These are phyloP conservation scores for Clonostachys byssicola DNA, from an alignment of 2,329 filamentous ascomycete genomes.

Conservation along the genomic window DNA sequence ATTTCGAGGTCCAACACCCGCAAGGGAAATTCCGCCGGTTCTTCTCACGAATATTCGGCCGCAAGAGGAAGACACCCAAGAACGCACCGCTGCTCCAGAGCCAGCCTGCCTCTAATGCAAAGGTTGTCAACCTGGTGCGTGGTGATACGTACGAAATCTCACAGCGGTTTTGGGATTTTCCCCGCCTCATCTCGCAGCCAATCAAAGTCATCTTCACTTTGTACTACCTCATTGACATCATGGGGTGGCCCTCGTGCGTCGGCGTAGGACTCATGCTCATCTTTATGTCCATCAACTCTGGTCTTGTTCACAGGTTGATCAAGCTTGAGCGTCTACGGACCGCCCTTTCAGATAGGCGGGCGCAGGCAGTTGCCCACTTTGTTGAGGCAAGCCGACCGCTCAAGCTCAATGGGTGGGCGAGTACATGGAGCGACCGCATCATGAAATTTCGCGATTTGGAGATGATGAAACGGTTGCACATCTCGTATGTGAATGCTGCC, in stretches of 20 bases:
- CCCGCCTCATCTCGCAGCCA: conserved; percentile 70
- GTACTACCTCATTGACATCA: conserved; percentile 62
- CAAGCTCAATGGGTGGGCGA: conserved; percentile 34
- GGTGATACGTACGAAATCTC: conserved; percentile 79
- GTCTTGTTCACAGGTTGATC: conserved; percentile 63
- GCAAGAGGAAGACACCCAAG: neutral
- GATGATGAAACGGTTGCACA: conserved; percentile 28
- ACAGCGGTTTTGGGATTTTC: conserved; percentile 85
- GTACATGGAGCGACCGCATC: conserved; percentile 27
- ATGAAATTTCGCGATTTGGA: conserved; percentile 25
- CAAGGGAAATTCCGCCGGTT: neutral
- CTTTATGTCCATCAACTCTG: conserved; percentile 65
- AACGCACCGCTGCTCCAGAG: conserved; percentile 3
- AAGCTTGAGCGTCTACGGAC: conserved; percentile 68
- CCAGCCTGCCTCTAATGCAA: conserved; percentile 74
- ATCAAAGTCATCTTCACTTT: conserved; percentile 69
- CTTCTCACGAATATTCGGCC: neutral
- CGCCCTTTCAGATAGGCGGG: conserved; percentile 68
- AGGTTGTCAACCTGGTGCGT: conserved; percentile 84
- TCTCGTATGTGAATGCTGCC: conserved; percentile 27
- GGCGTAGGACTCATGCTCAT: conserved; percentile 66
- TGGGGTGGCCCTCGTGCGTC: conserved; percentile 75
- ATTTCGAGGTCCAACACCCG: neutral
- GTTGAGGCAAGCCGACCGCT: conserved; percentile 77
- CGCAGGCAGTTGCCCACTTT: conserved; percentile 80